Base-by-base conservation (phyloP, 768 basidiomycete genomes). In the Xerocomus potaroensis region DNA sequence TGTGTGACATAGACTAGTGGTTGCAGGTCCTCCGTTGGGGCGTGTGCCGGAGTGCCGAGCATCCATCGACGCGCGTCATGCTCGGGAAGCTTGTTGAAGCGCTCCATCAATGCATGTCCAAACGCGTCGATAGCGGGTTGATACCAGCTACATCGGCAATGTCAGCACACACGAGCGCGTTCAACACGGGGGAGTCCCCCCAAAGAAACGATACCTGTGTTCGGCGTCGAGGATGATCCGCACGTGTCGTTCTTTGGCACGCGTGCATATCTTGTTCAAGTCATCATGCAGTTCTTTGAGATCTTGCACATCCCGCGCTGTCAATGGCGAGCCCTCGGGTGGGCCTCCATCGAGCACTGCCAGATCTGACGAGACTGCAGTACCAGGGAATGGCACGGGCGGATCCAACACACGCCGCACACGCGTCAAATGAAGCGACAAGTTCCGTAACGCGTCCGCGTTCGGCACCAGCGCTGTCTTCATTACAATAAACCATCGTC, bases 201-300 rank as follows among this genome's bases (percentile, higher is more conserved):
- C n/a, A 18, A 39, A 19, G 15, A 16, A 36, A 29, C 9, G 30
- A 14, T 18, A 82, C 79, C 77, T 84, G 60, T 92, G 80, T 61
- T 96, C 93, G 0, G 93, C 91, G 59, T 95, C 92, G 35, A 96
- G 70, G 38, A 87, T 78, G 24, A 96, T 67, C 51, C 77, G 78
- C 0, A 94, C 80, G 3, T 79, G 78, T 30, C 78, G 71, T 27
- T 77, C 70, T 55, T 74, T 68, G 0, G 87, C 92, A 39, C 66
- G 75, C 10, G 68, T 51, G 55, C 88, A 90, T 44, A 96, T 87
- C 27, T 65, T 67, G 16, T 71, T 59, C 35, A 96, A 68, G 55
- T 86, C 79, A 2, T 71, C 59, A 58, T 82, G 77, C 2, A 96
- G 69, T 2, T 77, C 78, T 8, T 69, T 71, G 23, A 95, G 72